Conservation (phyloP, 208 protist species). For the Phytomonas serpens region DNA sequence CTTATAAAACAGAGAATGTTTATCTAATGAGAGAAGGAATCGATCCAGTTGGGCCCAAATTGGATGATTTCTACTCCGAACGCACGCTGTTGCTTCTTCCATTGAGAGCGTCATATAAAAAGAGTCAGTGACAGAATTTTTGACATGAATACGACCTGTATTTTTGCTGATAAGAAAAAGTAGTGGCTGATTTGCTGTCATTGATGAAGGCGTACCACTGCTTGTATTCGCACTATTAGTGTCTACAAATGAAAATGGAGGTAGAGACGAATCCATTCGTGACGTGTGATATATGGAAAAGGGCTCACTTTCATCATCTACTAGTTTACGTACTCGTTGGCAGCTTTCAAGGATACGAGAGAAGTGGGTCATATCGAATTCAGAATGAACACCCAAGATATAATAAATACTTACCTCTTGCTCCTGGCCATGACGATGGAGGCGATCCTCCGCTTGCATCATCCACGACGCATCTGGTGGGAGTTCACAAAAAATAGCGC, state of each 20-base stretch:
- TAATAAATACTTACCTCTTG: slow-evolving; percentile 50
- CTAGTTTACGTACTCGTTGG: background rate
- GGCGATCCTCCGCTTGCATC: slow-evolving; percentile 73
- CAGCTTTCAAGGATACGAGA: slow-evolving; percentile 26
- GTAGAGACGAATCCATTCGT: background rate
- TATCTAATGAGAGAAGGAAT: slow-evolving; percentile 31
- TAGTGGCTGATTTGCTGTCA: slow-evolving; percentile 10
- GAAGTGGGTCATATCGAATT: slow-evolving; percentile 61
- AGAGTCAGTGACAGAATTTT: background rate
- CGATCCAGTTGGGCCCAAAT: slow-evolving; percentile 45
- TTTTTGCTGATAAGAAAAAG: slow-evolving; percentile 52
- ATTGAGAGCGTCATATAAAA: slow-evolving; percentile 32
- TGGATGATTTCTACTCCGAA: slow-evolving; percentile 22
- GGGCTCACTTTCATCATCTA: background rate
- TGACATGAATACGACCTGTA: slow-evolving; percentile 65
- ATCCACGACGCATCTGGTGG: slow-evolving; percentile 73
- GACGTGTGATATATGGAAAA: slow-evolving; percentile 8
- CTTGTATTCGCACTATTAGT: background rate
- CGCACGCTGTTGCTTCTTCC: slow-evolving; percentile 37
- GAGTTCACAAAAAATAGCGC: slow-evolving; percentile 78
- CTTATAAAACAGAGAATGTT: slow-evolving; percentile 26
- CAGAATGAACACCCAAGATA: slow-evolving; percentile 44
- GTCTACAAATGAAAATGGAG: background rate
- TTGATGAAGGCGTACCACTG: background rate
- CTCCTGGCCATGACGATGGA: slow-evolving; percentile 65